phyloP scores from a whole-genome alignment of 2,329 filamentous ascomycete species.

The Aspergillus sp. region DNA sequence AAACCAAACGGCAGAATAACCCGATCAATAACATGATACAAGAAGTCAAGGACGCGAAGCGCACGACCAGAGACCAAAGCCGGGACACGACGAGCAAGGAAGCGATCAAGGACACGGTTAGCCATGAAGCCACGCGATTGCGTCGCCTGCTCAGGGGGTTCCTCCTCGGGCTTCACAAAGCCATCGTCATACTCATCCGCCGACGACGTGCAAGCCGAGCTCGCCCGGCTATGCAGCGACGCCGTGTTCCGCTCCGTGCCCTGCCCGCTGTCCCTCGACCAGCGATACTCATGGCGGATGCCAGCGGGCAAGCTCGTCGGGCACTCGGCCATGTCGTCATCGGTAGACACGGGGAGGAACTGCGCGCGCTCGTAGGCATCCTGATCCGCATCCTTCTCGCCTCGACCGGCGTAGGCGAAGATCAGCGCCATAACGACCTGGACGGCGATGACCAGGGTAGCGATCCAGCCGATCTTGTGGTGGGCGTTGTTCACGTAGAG shows the following conservation, averaged over 20 bases:
- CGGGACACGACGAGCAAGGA: constrained; percentile 56
- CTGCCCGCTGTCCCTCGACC: constrained; percentile 71
- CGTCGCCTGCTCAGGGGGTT: constrained; percentile 42
- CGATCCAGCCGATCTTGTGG: constrained; percentile 60
- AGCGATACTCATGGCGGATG: constrained; percentile 50
- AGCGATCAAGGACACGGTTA: constrained; percentile 48
- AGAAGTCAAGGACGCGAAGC: constrained; percentile 58
- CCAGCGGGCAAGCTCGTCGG: constrained; percentile 44
- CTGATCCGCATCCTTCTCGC: constrained; percentile 25
- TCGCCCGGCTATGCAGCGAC: constrained; percentile 64
- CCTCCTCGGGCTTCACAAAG: constrained; percentile 47
- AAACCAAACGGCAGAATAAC: constrained; percentile 77
- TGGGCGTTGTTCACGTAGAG: constrained; percentile 24
- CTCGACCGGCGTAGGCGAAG: constrained; percentile 57
- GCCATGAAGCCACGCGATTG: constrained; percentile 44
- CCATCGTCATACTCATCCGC: constrained; percentile 52
- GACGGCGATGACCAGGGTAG: constrained; percentile 68
- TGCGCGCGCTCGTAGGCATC: constrained; percentile 52
- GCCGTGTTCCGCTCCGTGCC: constrained; percentile 70
- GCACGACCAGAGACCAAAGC: constrained; percentile 56
- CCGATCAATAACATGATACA: constrained; percentile 71
- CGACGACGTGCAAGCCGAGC: constrained; percentile 55
- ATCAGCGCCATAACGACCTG: constrained; percentile 71
- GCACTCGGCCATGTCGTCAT: constrained; percentile 53
- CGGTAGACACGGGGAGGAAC: constrained; percentile 64